A percentile compares a stretch with the other conserved stretches of the same genome.
Conservation (phyloP, 306 rosid genomes). For the Medicago ruthenica region DNA sequence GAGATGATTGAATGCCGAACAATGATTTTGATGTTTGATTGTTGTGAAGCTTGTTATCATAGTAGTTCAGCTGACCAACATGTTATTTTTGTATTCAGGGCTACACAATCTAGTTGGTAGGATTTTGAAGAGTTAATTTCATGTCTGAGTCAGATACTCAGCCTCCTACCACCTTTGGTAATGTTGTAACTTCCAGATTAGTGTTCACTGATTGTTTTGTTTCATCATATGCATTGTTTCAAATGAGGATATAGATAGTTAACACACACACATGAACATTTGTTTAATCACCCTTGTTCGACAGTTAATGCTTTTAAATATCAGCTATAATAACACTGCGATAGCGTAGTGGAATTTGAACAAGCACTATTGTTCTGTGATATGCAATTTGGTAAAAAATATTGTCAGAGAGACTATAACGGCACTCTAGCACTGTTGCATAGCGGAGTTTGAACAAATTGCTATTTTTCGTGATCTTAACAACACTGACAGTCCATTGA, state of each 20-base stretch:
- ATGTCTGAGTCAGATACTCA: constrained; percentile 79
- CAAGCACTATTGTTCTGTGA: neutral
- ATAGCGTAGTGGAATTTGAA: neutral
- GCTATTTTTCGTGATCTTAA: too few relatives aligned
- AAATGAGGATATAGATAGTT: neutral
- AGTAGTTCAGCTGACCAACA: neutral
- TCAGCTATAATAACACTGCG: neutral
- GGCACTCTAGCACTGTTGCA: neutral
- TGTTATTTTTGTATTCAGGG: constrained; percentile 44
- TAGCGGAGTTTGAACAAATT: neutral
- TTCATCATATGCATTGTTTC: constrained; percentile 1
- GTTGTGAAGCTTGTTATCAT: constrained; percentile 11
- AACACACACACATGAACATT: neutral
- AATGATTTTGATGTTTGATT: constrained; percentile 14
- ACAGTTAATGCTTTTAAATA: neutral
- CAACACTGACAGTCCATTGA: neutral
- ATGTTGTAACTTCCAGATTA: constrained; percentile 32
- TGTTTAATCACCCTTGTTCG: neutral
- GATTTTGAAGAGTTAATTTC: constrained; percentile 53
- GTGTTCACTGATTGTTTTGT: neutral
- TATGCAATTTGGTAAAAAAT: neutral
- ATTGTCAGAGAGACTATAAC: neutral
- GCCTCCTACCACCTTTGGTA: constrained; percentile 78
- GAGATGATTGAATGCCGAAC: neutral
- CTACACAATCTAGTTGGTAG: constrained; percentile 51